These are phyloP conservation scores for Monilinia vaccinii-corymbosi DNA, from an alignment of 2,329 filamentous ascomycete genomes.

Conservation along the genomic window DNA sequence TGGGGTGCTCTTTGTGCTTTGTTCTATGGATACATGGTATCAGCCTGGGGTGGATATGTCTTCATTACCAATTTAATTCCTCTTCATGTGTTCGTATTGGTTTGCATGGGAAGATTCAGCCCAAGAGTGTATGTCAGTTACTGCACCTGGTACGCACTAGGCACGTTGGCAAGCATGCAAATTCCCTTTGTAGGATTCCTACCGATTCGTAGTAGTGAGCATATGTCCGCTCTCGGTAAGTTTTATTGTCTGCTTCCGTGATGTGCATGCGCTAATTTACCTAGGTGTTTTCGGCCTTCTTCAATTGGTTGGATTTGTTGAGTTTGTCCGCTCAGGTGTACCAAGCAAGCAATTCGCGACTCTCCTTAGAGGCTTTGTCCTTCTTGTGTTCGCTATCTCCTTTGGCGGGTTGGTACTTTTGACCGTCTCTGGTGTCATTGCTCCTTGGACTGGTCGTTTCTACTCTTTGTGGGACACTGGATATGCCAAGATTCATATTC, in stretches of 20 bases:
- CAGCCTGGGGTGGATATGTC: slow-evolving; percentile 98
- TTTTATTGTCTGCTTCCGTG: slow-evolving; percentile 14
- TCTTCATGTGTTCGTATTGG: slow-evolving; percentile 84
- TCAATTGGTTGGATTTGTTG: slow-evolving; percentile 85
- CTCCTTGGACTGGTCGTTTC: slow-evolving; percentile 96
- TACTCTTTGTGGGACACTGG: slow-evolving; percentile 99
- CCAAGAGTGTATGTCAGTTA: slow-evolving; percentile 91
- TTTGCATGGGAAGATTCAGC: slow-evolving; percentile 96
- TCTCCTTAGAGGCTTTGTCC: slow-evolving; percentile 68
- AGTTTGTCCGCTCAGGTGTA: slow-evolving; percentile 81
- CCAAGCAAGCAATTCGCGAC: slow-evolving; percentile 91
- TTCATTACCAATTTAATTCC: slow-evolving; percentile 98
- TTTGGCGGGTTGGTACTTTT: slow-evolving; percentile 73
- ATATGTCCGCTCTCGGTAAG: slow-evolving; percentile 91
- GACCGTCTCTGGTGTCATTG: slow-evolving; percentile 83
- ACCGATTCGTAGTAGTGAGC: slow-evolving; percentile 92
- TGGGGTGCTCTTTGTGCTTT: slow-evolving; percentile 92
- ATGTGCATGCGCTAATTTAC: slow-evolving; percentile 6
- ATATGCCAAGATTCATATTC: slow-evolving; percentile 98
- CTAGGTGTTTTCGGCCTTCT: slow-evolving; percentile 89
- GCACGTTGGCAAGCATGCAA: slow-evolving; percentile 96
- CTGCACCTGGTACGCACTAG: slow-evolving; percentile 94
- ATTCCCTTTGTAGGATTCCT: slow-evolving; percentile 98
- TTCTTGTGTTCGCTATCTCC: slow-evolving; percentile 64
- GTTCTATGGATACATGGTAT: slow-evolving; percentile 99